Percentiles rank a stretch among this genome's conserved stretches.
Evolutionary conservation across 139 green algal genomes (phyloP).

Genomic region (Chlorella sp.): DNA sequence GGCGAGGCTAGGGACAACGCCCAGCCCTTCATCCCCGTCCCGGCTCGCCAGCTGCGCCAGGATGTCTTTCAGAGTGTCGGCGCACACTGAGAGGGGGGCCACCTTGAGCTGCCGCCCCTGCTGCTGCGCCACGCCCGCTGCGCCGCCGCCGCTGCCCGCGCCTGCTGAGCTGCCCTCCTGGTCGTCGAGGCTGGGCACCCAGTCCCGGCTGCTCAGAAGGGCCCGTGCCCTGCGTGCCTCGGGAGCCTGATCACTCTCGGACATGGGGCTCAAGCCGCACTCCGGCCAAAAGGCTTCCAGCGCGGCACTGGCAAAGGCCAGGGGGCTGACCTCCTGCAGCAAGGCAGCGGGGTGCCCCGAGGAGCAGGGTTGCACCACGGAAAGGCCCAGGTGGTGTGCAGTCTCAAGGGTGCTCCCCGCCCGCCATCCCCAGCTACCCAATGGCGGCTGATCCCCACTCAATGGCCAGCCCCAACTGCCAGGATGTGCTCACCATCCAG

Average conservation of each 20-base stretch:
- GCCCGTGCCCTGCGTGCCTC: neutral
- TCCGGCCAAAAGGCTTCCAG: neutral
- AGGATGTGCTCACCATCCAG: neutral
- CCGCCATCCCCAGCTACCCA: neutral
- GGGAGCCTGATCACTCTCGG: neutral
- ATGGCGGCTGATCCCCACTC: neutral
- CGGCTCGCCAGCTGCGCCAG: neutral
- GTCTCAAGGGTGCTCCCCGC: no score
- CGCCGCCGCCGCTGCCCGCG: no score
- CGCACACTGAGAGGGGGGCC: neutral
- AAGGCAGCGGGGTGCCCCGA: neutral
- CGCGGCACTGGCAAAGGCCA: neutral
- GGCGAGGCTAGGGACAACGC: neutral
- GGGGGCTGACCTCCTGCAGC: neutral
- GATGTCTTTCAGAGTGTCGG: neutral
- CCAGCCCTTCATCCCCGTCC: neutral
- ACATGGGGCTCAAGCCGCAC: neutral
- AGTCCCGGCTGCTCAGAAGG: neutral
- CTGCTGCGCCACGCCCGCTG: neutral
- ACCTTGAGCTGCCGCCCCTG: neutral
- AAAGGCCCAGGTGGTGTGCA: neutral
- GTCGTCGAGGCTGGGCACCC: neutral
- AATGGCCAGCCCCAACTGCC: neutral
- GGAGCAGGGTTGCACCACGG: no score
- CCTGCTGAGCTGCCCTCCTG: no score